Evolutionary conservation across 768 basidiomycete species (phyloP).

Genomic region (Leccinum variicolor): DNA sequence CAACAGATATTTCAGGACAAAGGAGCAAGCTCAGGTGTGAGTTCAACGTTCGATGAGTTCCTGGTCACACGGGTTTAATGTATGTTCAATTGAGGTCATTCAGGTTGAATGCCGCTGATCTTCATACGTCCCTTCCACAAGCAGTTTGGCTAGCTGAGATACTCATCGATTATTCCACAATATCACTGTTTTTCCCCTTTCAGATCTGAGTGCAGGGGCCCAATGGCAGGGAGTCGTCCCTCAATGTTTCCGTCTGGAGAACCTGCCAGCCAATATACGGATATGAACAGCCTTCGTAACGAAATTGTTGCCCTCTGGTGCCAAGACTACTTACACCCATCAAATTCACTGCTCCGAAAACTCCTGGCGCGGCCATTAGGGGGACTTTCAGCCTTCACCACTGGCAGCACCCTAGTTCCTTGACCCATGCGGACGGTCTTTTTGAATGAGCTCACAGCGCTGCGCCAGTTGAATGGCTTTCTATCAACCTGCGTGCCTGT

Average conservation of each 20-base stretch:
- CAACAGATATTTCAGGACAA: background rate
- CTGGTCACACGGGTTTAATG: background rate
- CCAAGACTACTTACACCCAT: background rate
- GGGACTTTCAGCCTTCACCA: background rate
- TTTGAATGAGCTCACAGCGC: background rate
- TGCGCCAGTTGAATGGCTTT: background rate
- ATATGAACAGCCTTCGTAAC: background rate
- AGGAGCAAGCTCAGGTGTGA: background rate
- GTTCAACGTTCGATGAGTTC: background rate
- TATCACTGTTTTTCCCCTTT: background rate
- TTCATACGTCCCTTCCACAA: background rate
- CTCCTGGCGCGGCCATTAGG: background rate
- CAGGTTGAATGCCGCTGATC: background rate
- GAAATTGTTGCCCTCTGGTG: background rate
- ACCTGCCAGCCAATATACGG: background rate
- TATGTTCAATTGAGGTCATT: background rate
- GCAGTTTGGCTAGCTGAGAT: background rate
- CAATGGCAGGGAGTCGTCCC: background rate
- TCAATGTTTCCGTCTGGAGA: background rate
- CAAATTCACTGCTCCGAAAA: background rate
- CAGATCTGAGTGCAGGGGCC: background rate
- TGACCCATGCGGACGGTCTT: conserved; percentile 3
- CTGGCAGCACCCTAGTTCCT: background rate
- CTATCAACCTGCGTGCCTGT: background rate
- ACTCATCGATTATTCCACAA: background rate